These are phyloP conservation scores for Mrakia gelida DNA, from an alignment of 768 basidiomycete genomes.

Conservation along the genomic window DNA sequence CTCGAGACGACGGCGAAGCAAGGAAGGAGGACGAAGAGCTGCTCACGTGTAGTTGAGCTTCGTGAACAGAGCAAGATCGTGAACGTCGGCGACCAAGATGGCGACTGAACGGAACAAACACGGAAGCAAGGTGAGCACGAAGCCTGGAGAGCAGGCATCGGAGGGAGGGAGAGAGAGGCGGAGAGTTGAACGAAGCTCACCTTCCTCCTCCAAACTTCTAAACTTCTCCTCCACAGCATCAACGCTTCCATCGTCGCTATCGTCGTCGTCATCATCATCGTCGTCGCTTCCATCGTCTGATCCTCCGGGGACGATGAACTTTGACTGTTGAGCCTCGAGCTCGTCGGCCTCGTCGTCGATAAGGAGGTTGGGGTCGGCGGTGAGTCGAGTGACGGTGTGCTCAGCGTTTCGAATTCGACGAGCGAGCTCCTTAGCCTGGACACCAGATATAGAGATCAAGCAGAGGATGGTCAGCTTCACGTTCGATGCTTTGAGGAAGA, in stretches of 20 bases:
- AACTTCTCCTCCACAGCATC: conserved; percentile 76
- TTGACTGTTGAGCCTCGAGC: conserved; percentile 34
- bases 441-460: no score
- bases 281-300: conserved; percentile 41
- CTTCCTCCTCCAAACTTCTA: conserved; percentile 78
- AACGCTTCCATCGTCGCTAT: conserved; percentile 58
- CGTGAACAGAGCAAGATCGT: conserved; percentile 85
- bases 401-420: conserved; percentile 77
- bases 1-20: neutral
- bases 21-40: neutral
- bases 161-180: neutral
- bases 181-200: neutral
- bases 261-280: conserved; percentile 40
- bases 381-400: conserved; percentile 71
- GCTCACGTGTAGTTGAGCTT: conserved; percentile 83
- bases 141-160: no score
- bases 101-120: conserved; percentile 53
- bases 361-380: conserved; percentile 30
- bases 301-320: conserved; percentile 32
- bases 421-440: conserved; percentile 58
- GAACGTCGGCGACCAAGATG: conserved; percentile 78
- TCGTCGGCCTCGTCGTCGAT: conserved; percentile 21
- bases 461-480: conserved; percentile 51
- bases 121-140: no score
- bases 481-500: neutral